These are phyloP conservation scores for Zymoseptoria tritici DNA, from an alignment of 2,329 filamentous ascomycete genomes.

Conservation along the genomic window DNA sequence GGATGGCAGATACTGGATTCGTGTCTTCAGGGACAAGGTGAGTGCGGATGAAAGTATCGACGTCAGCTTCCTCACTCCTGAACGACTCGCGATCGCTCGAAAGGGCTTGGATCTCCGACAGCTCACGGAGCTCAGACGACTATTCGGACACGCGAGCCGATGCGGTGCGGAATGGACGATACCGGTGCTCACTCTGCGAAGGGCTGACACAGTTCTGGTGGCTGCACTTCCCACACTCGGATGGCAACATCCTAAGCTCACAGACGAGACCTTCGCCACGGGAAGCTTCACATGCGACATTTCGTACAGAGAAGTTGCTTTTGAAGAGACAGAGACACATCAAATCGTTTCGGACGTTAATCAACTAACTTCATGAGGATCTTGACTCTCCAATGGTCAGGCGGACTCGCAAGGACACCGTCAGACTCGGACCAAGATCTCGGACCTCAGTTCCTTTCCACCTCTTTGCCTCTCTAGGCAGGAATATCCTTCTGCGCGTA, in stretches of 20 bases:
- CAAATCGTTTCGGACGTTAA: background rate
- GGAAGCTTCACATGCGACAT: background rate
- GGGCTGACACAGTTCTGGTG: background rate
- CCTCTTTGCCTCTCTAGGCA: background rate
- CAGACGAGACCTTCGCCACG: background rate
- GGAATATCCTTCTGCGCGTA: conserved; percentile 31
- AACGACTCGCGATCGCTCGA: background rate
- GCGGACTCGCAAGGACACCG: background rate
- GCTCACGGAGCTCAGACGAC: background rate
- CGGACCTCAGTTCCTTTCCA: background rate
- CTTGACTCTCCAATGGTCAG: background rate
- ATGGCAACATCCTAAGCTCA: conserved; percentile 3
- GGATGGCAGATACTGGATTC: conserved; percentile 52
- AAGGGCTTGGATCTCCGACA: background rate
- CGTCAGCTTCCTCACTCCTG: background rate
- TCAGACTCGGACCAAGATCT: background rate
- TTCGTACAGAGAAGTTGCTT: conserved; percentile 5
- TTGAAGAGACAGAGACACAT: conserved; percentile 1
- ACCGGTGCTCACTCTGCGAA: background rate
- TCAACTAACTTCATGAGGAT: background rate
- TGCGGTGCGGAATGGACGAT: background rate
- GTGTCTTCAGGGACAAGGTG: conserved; percentile 23
- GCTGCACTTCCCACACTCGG: conserved; percentile 6
- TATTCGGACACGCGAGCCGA: background rate
- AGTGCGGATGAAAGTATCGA: background rate